These are phyloP conservation scores for Psilocybe sp. DNA, from an alignment of 768 basidiomycete genomes.

Conservation along the genomic window DNA sequence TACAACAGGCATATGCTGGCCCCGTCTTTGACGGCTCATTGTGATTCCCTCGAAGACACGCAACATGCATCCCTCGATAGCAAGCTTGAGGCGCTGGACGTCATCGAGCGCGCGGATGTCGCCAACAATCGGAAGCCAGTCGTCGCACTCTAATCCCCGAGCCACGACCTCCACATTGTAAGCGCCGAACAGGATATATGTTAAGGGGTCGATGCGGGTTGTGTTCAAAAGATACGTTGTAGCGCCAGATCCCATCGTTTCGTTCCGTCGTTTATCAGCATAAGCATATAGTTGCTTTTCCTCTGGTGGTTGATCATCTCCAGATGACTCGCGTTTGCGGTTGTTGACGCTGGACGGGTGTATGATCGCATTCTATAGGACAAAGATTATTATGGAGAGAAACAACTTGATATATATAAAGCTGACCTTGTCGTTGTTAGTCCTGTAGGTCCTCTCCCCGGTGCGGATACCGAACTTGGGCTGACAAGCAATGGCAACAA, in stretches of 20 bases:
- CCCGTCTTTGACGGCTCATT: slow-evolving; percentile 35
- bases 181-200: slow-evolving; percentile 89
- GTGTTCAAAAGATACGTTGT: slow-evolving; percentile 77
- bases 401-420: not conserved
- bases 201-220: slow-evolving; percentile 83
- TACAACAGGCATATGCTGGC: slow-evolving; percentile 28
- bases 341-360: slow-evolving; percentile 88
- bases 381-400: slow-evolving; percentile 5
- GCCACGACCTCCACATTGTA: slow-evolving; percentile 69
- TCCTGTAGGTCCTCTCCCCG: slow-evolving; percentile 65
- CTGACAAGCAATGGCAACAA: slow-evolving; percentile 83
- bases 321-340: slow-evolving; percentile 44
- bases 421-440: slow-evolving; percentile 79
- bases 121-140: slow-evolving; percentile 84
- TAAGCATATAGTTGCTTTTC: slow-evolving; percentile 83
- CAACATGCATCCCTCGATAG: slow-evolving; percentile 82
- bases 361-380: slow-evolving; percentile 63
- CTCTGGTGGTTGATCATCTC: slow-evolving; percentile 24
- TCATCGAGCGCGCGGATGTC: slow-evolving; percentile 75
- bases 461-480: slow-evolving; percentile 87
- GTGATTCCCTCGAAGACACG: slow-evolving; percentile 88
- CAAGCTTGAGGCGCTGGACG: slow-evolving; percentile 72
- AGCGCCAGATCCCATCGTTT: slow-evolving; percentile 39
- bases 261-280: slow-evolving; percentile 79
- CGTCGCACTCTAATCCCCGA: slow-evolving; percentile 81